A percentile compares a stretch with the other conserved stretches of the same genome.
Evolutionary conservation across 805 yeast species (phyloP).

Genomic region (Yamadazyma philogaea): DNA sequence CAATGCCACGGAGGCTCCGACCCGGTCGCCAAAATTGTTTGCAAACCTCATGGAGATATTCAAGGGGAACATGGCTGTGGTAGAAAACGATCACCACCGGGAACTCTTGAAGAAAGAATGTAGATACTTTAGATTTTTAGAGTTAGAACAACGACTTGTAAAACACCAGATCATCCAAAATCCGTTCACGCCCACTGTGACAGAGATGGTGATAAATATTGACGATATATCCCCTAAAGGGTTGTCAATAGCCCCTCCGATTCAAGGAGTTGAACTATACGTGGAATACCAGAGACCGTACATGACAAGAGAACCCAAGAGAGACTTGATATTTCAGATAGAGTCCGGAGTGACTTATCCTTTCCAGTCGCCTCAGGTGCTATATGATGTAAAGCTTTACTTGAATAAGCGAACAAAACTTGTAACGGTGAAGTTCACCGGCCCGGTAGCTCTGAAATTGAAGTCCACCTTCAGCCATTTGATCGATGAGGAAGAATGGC

Average conservation of each 20-base stretch:
- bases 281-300: conserved; percentile 34
- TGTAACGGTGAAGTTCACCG: conserved; percentile 25
- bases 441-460: conserved; percentile 22
- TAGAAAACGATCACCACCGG: conserved; percentile 55
- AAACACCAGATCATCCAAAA: conserved; percentile 49
- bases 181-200: conserved; percentile 38
- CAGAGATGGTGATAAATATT: conserved; percentile 57
- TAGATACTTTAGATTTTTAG: conserved; percentile 70
- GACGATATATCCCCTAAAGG: conserved; percentile 28
- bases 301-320: conserved; percentile 28
- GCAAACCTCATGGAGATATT: conserved; percentile 52
- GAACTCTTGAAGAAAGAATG: conserved; percentile 63
- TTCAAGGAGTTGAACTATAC: conserved; percentile 28
- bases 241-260: conserved; percentile 18
- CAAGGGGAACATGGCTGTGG: conserved; percentile 49
- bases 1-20: conserved; percentile 50
- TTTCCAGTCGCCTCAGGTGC: conserved; percentile 1
- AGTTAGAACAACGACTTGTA: conserved; percentile 68
- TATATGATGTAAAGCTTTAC: conserved; percentile 31
- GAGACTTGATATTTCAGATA: conserved; percentile 31
- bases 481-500: conserved; percentile 10
- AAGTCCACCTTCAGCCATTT: conserved; percentile 23
- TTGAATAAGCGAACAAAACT: conserved; percentile 26
- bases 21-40: conserved; percentile 54
- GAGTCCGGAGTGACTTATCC: conserved; percentile 9